Conservation (phyloP, 495 filamentous ascomycete genomes). For the Glutinoglossum americanum region DNA sequence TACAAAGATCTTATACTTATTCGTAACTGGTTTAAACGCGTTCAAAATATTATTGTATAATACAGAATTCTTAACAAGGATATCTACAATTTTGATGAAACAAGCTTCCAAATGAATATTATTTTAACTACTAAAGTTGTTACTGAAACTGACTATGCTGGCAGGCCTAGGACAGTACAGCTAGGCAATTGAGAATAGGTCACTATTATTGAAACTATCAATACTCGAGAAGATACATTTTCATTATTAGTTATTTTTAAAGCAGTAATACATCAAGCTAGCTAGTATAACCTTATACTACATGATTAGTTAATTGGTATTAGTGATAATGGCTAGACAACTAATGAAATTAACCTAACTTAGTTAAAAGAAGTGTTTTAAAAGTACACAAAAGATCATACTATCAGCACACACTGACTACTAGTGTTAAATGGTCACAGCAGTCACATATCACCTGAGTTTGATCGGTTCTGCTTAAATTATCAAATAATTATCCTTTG, state of each 20-base stretch:
- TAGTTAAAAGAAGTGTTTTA: background rate
- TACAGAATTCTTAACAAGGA: slow-evolving; percentile 5
- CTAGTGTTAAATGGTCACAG: background rate
- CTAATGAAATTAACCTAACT: background rate
- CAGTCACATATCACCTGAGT: background rate
- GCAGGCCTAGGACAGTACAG: background rate
- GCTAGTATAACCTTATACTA: background rate
- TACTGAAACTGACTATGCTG: background rate
- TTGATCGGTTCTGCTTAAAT: background rate
- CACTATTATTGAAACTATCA: background rate
- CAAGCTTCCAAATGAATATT: too few relatives aligned
- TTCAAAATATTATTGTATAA: slow-evolving; percentile 1
- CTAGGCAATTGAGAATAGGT: background rate
- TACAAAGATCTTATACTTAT: slow-evolving; percentile 5
- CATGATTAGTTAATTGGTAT: background rate
- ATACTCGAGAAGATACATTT: background rate
- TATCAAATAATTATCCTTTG: background rate
- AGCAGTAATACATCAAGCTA: background rate
- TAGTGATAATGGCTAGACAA: background rate
- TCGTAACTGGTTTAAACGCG: slow-evolving; percentile 2
- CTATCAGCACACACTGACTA: background rate
- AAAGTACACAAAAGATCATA: background rate
- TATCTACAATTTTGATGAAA: too few relatives aligned
- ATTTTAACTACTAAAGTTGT: slow-evolving; percentile 4
- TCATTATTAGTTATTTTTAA: background rate